Evolutionary conservation across 2,329 filamentous ascomycete species (phyloP).

Genomic region (Sordariomycetes sp.): DNA sequence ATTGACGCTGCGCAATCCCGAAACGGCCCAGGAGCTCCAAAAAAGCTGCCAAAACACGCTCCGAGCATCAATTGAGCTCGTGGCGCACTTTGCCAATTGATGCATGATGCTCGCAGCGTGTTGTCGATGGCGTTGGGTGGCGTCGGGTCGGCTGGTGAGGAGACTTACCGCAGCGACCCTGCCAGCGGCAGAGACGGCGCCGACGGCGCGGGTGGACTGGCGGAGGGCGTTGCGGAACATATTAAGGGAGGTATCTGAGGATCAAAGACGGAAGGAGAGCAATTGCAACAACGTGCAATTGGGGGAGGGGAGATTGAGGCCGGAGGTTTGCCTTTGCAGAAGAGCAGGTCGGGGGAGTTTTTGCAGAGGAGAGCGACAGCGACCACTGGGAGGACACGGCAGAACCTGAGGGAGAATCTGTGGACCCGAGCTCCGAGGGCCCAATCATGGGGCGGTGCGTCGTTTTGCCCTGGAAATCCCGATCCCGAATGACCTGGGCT

Average conservation of each 20-base stretch:
- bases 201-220: slow-evolving; percentile 91
- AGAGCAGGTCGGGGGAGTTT: slow-evolving; percentile 32
- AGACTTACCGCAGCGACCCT: slow-evolving; percentile 90
- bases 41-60: slow-evolving; percentile 17
- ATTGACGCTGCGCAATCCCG: slow-evolving; percentile 13
- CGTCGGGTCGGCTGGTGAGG: slow-evolving; percentile 29
- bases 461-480: slow-evolving; percentile 29
- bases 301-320: slow-evolving; percentile 51
- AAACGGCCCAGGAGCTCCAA: slow-evolving; percentile 21
- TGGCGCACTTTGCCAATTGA: slow-evolving; percentile 17
- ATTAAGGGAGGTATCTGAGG: slow-evolving; percentile 43
- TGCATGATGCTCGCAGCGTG: slow-evolving; percentile 23
- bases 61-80: slow-evolving; percentile 26
- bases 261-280: slow-evolving; percentile 44
- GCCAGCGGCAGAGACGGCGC: slow-evolving; percentile 85
- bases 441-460: slow-evolving; percentile 25
- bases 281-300: slow-evolving; percentile 57
- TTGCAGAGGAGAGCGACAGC: slow-evolving; percentile 23
- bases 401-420: slow-evolving; percentile 30
- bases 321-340: slow-evolving; percentile 37
- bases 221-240: slow-evolving; percentile 99
- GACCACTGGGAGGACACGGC: slow-evolving; percentile 20
- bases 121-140: slow-evolving; percentile 36
- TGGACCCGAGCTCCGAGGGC: slow-evolving; percentile 22
- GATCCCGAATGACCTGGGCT: slow-evolving; percentile 18